Base-by-base conservation (phyloP, 306 rosid genomes). In the Cucurbita maxima region DNA sequence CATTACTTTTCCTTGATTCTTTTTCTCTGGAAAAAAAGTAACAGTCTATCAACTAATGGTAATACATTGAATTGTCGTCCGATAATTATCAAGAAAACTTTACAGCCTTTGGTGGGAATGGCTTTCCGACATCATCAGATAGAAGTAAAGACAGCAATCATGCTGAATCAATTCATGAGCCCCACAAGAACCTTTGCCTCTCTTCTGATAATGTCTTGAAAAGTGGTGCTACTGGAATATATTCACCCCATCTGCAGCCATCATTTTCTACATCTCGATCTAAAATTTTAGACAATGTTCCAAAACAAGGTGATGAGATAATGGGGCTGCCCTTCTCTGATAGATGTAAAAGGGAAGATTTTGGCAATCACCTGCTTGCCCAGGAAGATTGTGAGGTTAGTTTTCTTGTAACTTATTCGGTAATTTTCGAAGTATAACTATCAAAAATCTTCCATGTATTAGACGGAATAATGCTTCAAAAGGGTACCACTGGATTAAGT, bases 311-410 rank as follows among this genome's bases (percentile, higher is more conserved):
- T 76, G 75, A 81, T 59, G 87, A 71, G 69, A 55, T 77, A 13
- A 19, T 64, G 72, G 79, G 78, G 75, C 72, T 80, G 62, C 77
- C 76, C 77, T 75, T 77, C 67, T 45, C 84, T 47, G 78, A 79
- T 72, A 75, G 58, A 74, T 72, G 71, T 71, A 71, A 61, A 37
- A 61, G 77, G 64, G 74, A 84, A 66, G 85, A 75, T 40, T 75
- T 68, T 72, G 81, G 79, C 64, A 77, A 77, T 82, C 82, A 60
- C 71, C 53, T 64, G 36, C 82, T 74, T 77, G 68, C 70, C 80
- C 88, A 86, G 78, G 81, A 76, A 75, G 82, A 62, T 63, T 82
- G 84, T 89, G 87, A 88, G 97, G 97, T 91, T 80, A 38, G 71
- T 36, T 38, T 18, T n/a, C 30, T 40, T 58, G 13, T 40, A 63